Evolutionary conservation across 1,284 basidiomycete genomes (phyloP).

Genomic region (Polyporus tsugae): DNA sequence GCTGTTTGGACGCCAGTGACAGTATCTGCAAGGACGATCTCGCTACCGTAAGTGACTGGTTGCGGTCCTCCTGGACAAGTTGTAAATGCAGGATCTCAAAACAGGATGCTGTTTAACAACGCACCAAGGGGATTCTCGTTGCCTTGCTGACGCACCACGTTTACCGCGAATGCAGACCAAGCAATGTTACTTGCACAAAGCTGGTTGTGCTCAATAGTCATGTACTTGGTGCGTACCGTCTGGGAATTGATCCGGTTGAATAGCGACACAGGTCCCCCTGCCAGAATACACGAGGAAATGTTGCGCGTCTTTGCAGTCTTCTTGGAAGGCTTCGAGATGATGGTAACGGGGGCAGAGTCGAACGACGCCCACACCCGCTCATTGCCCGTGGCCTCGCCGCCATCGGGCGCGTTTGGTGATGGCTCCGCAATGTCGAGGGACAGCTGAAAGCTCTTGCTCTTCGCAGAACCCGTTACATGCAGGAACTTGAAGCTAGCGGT

Average conservation of each 20-base stretch:
- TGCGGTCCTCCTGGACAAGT: constrained; percentile 62
- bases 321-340: constrained; percentile 97
- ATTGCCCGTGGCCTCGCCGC: constrained; percentile 52
- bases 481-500: constrained; percentile 90
- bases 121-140: constrained; percentile 66
- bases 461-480: constrained; percentile 88
- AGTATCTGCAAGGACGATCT: constrained; percentile 86
- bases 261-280: constrained; percentile 90
- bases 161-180: constrained; percentile 95
- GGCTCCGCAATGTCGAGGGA: constrained; percentile 85
- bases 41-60: constrained; percentile 91
- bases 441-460: constrained; percentile 89
- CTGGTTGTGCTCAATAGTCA: constrained; percentile 88
- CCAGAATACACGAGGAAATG: constrained; percentile 90
- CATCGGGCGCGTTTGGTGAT: constrained; percentile 58
- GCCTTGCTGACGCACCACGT: constrained; percentile 71
- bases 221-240: constrained; percentile 96
- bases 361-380: constrained; percentile 90
- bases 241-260: constrained; percentile 98
- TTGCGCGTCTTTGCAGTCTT: constrained; percentile 97
- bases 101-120: constrained; percentile 60
- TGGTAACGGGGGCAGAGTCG: constrained; percentile 89
- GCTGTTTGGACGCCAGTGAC: constrained; percentile 86
- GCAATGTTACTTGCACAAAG: constrained; percentile 87
- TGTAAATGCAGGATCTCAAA: constrained; percentile 38